Evolutionary conservation across 768 basidiomycete genomes (phyloP).

Genomic region (Lyophyllum shimeji): DNA sequence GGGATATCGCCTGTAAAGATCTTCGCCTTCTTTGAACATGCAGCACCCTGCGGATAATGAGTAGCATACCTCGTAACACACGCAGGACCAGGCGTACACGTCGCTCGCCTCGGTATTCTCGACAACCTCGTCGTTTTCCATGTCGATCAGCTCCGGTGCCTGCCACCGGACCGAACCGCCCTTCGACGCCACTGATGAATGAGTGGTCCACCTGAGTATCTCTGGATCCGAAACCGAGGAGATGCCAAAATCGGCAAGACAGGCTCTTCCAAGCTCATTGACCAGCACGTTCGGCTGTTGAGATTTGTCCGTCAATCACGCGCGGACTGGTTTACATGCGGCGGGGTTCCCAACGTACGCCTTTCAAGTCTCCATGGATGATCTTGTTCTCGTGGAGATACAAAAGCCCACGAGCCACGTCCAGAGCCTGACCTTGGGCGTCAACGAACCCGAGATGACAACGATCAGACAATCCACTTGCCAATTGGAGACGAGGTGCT

Average conservation of each 20-base stretch:
- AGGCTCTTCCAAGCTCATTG: neutral
- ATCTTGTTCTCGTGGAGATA: neutral
- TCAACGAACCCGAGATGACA: neutral
- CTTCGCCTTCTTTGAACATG: neutral
- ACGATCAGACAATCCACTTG: neutral
- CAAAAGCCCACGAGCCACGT: neutral
- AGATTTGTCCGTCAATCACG: neutral
- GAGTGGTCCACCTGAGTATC: neutral
- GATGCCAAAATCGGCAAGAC: neutral
- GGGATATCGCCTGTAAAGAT: neutral
- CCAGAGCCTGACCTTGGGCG: neutral
- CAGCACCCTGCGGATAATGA: neutral
- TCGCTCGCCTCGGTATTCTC: slow-evolving; percentile 2
- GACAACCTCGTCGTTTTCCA: neutral
- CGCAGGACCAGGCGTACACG: slow-evolving; percentile 6
- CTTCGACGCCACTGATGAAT: neutral
- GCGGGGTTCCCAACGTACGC: neutral
- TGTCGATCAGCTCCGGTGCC: slow-evolving; percentile 8
- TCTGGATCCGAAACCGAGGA: neutral
- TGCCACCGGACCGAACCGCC: slow-evolving; percentile 5
- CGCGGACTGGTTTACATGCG: neutral
- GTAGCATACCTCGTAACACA: slow-evolving; percentile 1
- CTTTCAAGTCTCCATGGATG: slow-evolving; percentile 1
- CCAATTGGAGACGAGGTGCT: neutral
- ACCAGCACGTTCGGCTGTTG: slow-evolving; percentile 1